Evolutionary conservation across 2,329 filamentous ascomycete species (phyloP), one percentile per base, ranked within the genome.

Genomic region (Aureobasidium sp.): DNA sequence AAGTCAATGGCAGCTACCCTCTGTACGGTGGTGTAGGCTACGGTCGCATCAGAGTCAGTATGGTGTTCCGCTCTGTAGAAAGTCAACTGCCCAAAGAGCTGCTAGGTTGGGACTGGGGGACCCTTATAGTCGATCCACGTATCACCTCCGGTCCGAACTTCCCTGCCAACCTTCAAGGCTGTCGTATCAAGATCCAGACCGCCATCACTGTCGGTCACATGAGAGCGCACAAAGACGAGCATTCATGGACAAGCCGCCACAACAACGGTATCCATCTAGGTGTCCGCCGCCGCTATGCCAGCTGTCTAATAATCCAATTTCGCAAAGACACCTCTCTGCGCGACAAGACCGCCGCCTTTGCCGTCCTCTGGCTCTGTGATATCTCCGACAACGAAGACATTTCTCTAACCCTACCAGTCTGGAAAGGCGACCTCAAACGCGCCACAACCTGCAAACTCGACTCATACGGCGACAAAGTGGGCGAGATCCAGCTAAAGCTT

Each of bases 21-120:
- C 72, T 91, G 3, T 79, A 84, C 6, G 88, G 88, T 3, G 88
- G 88, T 0, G 81, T 90, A n/a, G 88, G 88, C 3, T 88, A 84
- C 66, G 88, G 88, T 1, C 81, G 86, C 45, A 80, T 83, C 42
- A 79, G 88, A 11, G 79, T 91, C 61, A 90, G 86, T 16, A 79
- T 91, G 76, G 84, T 91, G 2, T 91, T 88, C 80, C 81, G 88
- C 48, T 88, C 86, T 61, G 79, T 90, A 3, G 80, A 86, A 62
- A 72, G 89, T 1, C 80, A 87, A 66, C 74, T 85, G 2, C 84
- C 85, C 1, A 76, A 72, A 6, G 78, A 83, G 55, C 71, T 86
- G 36, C 74, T 84, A 0, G 88, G 88, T 1, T 90, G 87, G 86
- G 84, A 89, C 29, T 87, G 85, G 61, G 88, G 88, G 5, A 90